phyloP scores from a whole-genome alignment of 1,139 yeast species.

The Nakaseomyces uthaithaninus region DNA sequence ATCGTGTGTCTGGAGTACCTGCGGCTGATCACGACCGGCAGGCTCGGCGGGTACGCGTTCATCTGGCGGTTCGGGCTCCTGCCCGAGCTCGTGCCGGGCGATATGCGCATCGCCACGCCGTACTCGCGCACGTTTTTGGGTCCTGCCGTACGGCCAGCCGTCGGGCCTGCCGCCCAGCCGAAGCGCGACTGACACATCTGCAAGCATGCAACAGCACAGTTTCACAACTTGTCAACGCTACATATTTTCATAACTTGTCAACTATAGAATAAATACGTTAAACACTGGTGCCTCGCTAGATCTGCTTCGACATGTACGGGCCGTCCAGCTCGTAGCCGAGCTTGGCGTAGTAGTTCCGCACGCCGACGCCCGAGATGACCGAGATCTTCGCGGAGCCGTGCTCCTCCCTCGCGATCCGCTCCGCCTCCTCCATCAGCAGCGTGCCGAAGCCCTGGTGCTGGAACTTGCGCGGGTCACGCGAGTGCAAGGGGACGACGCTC shows the following conservation, averaged over 20 bases:
- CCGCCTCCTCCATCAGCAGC: conserved; percentile 95
- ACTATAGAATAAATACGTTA: no score
- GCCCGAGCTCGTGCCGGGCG: conserved; percentile 34
- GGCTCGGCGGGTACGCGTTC: conserved; percentile 44
- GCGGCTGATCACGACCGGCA: conserved; percentile 50
- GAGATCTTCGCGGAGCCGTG: conserved; percentile 88
- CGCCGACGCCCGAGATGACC: conserved; percentile 97
- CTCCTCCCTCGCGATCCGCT: conserved; percentile 87
- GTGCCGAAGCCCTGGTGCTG: conserved; percentile 99
- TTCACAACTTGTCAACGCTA: no score
- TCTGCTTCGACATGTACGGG: conserved; percentile 80
- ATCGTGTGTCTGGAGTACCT: conserved; percentile 54
- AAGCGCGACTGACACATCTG: no score
- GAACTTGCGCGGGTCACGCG: conserved; percentile 95
- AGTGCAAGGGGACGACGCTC: conserved; percentile 91
- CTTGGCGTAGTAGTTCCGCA: conserved; percentile 86
- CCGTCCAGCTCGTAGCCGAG: conserved; percentile 91
- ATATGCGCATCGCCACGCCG: neutral
- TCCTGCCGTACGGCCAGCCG: no score
- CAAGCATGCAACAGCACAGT: no score
- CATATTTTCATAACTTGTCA: no score
- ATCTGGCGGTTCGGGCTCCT: conserved; percentile 43
- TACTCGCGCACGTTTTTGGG: conserved; percentile 2
- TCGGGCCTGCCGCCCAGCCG: no score
- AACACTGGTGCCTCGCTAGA: no score